These are phyloP conservation scores for Brassica napus DNA, from an alignment of 345 rosid genomes.

Conservation along the genomic window Da-Ae NC_063447.1:6311501-6312000, in stretches of 20 bases:
- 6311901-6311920: slow-evolving; percentile 84
- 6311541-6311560: slow-evolving; percentile 87
- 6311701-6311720: slow-evolving; percentile 81
- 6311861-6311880: slow-evolving; percentile 98
- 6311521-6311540: slow-evolving; percentile 88
- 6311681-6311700: slow-evolving; percentile 70
- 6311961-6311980: slow-evolving; percentile 59
- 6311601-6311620: slow-evolving; percentile 56
- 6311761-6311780: slow-evolving; percentile 99
- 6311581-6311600: slow-evolving; percentile 49
- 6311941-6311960: slow-evolving; percentile 67
- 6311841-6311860: slow-evolving; percentile 99
- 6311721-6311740: slow-evolving; percentile 72
- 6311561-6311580: slow-evolving; percentile 70
- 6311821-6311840: slow-evolving; percentile 99
- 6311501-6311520: slow-evolving; percentile 98
- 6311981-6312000: slow-evolving; percentile 60
- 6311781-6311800: slow-evolving; percentile 95
- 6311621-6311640: slow-evolving; percentile 61
- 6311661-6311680: slow-evolving; percentile 61
- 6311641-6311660: slow-evolving; percentile 63
- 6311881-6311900: slow-evolving; percentile 77
- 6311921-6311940: slow-evolving; percentile 80
- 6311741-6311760: slow-evolving; percentile 85
- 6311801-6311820: slow-evolving; percentile 98